Percentiles rank a stretch among this genome's conserved stretches.
Evolutionary conservation across 495 filamentous ascomycete genomes (phyloP).

Genomic region (Tricharina praecox): DNA sequence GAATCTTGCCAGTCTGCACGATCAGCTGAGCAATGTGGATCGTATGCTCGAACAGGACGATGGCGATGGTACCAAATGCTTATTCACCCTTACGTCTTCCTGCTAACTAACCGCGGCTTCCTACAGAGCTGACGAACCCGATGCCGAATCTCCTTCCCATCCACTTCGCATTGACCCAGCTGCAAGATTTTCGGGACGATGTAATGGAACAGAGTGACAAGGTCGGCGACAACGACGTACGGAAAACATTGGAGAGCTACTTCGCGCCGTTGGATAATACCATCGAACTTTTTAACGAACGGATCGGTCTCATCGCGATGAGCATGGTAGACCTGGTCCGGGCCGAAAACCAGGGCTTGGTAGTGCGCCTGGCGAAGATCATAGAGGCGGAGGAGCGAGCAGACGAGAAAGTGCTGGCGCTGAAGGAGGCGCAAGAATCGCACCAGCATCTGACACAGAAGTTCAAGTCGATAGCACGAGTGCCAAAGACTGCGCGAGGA

Average conservation of each 20-base stretch:
- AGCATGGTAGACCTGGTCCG: conserved; percentile 77
- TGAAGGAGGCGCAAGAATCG: conserved; percentile 86
- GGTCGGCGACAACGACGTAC: conserved; percentile 51
- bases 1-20: conserved; percentile 70
- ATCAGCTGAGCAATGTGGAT: conserved; percentile 55
- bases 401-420: conserved; percentile 71
- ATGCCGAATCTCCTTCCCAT: conserved; percentile 80
- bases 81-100: no score
- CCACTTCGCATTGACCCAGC: conserved; percentile 77
- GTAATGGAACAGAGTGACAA: conserved; percentile 85
- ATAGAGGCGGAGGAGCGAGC: conserved; percentile 93
- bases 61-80: conserved; percentile 34
- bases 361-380: conserved; percentile 78
- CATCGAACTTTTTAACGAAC: conserved; percentile 87
- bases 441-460: conserved; percentile 75
- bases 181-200: conserved; percentile 86
- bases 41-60: conserved; percentile 64
- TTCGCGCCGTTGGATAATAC: conserved; percentile 76
- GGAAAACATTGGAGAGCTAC: conserved; percentile 68
- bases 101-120: no score
- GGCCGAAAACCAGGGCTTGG: conserved; percentile 66
- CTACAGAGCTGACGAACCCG: conserved; percentile 39
- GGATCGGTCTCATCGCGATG: conserved; percentile 70
- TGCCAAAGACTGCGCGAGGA: conserved; percentile 75
- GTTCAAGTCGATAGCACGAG: conserved; percentile 87